Evolutionary conservation across 495 filamentous ascomycete species (phyloP), one percentile per base, ranked within the genome.

Genomic region (Rostrohypoxylon terebratum): DNA sequence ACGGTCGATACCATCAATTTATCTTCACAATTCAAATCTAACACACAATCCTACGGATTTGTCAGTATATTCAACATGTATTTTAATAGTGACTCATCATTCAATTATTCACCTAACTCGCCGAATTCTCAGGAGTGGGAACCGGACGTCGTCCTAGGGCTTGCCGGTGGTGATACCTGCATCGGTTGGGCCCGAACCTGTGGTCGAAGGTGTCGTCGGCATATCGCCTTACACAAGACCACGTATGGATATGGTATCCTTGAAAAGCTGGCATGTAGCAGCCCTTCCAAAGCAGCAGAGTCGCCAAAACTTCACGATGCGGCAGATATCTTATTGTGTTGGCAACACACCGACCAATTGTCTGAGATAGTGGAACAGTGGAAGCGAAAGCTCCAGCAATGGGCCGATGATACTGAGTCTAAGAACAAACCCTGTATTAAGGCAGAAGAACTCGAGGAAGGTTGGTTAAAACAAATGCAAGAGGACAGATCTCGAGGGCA

Each of bases 301-400:
- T 71, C 57, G 16, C 48, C 62, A 34, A 48, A 50, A n/a, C 68
- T 71, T 33, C 5, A 18, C 40, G 14, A 57, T 16, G 63, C 50
- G 0, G 38, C 10, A 13, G 40, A 58, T 42, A 57, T 44, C 11
- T 16, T 71, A 40, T 21, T 71, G 55, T 71, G 68, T 25, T 66
- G 40, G 47, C 48, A 50, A 4, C 68, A 71, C 44, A 0, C 0
- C 14, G 1, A 11, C 1, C 57, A 71, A 48, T 5, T 31, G 21
- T 40, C 40, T 18, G 18, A 18, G 1, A 40, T 63, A 50, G 1
- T 62, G 11, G 7, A 16, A 0, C 38, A 55, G n/a, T 71, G 68
- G 68, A 57, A 3, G 4, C 13, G 9, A 20, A 34, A 61, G 48
- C 48, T 60, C 51, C 28, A 65, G 23, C 5, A 33, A 10, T 59